Conservation (phyloP, 495 filamentous ascomycete species). For the Daldinia concentrica region DNA sequence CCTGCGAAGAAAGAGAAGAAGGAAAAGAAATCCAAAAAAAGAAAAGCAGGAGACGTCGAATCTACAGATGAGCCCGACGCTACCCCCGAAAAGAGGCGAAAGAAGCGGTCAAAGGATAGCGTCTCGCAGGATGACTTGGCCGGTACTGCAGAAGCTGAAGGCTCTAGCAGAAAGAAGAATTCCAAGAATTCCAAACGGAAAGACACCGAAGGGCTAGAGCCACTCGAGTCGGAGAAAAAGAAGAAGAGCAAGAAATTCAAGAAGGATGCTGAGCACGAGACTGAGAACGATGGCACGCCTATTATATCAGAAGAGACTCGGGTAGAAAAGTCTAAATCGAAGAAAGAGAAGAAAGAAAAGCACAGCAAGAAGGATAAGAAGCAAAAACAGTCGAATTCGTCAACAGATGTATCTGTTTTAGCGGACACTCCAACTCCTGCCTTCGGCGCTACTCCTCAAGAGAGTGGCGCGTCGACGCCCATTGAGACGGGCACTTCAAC, state of each 20-base stretch:
- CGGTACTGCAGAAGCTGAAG: constrained; percentile 35
- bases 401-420: constrained; percentile 15
- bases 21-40: constrained; percentile 55
- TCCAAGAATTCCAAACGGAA: constrained; percentile 49
- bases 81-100: constrained; percentile 50
- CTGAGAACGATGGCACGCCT: constrained; percentile 6
- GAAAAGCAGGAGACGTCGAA: constrained; percentile 49
- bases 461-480: constrained; percentile 33
- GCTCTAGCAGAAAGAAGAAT: constrained; percentile 48
- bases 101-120: constrained; percentile 48
- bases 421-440: constrained; percentile 13
- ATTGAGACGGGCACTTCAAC: constrained; percentile 33
- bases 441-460: constrained; percentile 16
- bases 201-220: constrained; percentile 43
- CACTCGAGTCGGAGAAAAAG: constrained; percentile 31
- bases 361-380: constrained; percentile 57
- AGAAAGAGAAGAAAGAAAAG: constrained; percentile 58
- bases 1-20: constrained; percentile 38
- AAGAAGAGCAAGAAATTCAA: constrained; percentile 46
- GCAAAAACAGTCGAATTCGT: constrained; percentile 39
- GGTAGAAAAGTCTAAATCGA: constrained; percentile 41
- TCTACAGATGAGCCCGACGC: constrained; percentile 38
- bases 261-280: constrained; percentile 20
- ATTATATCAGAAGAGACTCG: constrained; percentile 26
- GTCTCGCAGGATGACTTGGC: constrained; percentile 19